Conservation (phyloP, 2,329 filamentous ascomycete species). For the Fusarium sarcochroum region DNA sequence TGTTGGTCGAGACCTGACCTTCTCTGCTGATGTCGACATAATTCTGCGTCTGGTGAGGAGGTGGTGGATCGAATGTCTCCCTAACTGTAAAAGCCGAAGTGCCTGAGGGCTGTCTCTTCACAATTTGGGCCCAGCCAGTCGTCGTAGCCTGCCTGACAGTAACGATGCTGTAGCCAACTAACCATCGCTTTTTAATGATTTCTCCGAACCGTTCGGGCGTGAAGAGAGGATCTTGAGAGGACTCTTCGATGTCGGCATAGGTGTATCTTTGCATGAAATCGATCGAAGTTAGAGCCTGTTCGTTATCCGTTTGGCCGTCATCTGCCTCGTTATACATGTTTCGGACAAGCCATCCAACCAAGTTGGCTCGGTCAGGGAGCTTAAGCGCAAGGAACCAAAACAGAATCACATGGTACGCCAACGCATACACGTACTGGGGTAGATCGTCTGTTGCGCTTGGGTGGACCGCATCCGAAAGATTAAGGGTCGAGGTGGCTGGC, state of each 20-base stretch:
- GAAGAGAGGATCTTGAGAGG: constrained; percentile 75
- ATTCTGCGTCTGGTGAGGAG: constrained; percentile 68
- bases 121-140: constrained; percentile 78
- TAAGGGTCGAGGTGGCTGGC: constrained; percentile 39
- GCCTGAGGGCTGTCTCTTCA: constrained; percentile 79
- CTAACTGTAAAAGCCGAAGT: constrained; percentile 72
- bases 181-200: constrained; percentile 76
- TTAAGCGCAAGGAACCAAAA: constrained; percentile 97
- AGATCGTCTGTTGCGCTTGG: constrained; percentile 74
- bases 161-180: constrained; percentile 80
- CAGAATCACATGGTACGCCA: constrained; percentile 95
- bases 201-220: constrained; percentile 74
- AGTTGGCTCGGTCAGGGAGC: constrained; percentile 83
- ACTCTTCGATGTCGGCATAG: constrained; percentile 88
- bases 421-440: constrained; percentile 91
- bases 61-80: constrained; percentile 71
- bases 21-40: constrained; percentile 65
- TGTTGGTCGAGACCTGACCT: constrained; percentile 67
- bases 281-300: constrained; percentile 92
- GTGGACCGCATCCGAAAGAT: constrained; percentile 40
- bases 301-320: constrained; percentile 82
- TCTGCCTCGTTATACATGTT: constrained; percentile 85
- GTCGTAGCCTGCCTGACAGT: constrained; percentile 79
- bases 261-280: constrained; percentile 94
- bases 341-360: constrained; percentile 91